phyloP scores from a whole-genome alignment of 176 grass and related monocot genomes.

The Otatea glauca region DNA sequence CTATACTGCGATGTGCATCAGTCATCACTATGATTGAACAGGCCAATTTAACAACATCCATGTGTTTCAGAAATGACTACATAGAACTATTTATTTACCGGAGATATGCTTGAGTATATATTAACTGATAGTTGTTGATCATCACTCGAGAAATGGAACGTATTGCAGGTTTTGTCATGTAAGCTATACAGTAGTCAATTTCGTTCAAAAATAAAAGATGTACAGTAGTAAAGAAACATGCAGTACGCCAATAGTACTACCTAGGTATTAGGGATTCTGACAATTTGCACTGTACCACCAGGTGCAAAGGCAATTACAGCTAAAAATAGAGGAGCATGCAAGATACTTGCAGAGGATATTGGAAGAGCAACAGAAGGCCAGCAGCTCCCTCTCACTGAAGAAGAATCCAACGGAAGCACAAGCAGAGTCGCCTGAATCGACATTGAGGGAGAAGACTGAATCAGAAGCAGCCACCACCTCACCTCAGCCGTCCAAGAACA shows the following conservation, averaged over 20 bases:
- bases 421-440: conserved; percentile 20
- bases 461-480: neutral
- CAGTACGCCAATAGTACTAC: neutral
- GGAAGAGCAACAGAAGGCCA: conserved; percentile 79
- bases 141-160: neutral
- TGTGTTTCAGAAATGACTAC: neutral
- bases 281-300: conserved; percentile 34
- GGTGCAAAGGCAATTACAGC: conserved; percentile 84
- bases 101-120: neutral
- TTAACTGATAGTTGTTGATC: neutral
- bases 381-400: conserved; percentile 47
- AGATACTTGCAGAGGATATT: conserved; percentile 93
- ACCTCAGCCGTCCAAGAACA: conserved; percentile 36
- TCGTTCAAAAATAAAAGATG: too few relatives aligned
- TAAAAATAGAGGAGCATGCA: conserved; percentile 90
- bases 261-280: neutral
- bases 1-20: neutral
- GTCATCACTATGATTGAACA: neutral
- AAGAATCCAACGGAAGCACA: conserved; percentile 19
- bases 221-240: neutral
- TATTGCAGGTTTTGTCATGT: conserved; percentile 2
- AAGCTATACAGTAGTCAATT: neutral
- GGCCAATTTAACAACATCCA: neutral
- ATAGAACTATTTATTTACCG: neutral
- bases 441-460: conserved; percentile 19